These are phyloP conservation scores for Salix koriyanagi DNA, from an alignment of 345 rosid genomes.

Conservation along the genomic window DNA sequence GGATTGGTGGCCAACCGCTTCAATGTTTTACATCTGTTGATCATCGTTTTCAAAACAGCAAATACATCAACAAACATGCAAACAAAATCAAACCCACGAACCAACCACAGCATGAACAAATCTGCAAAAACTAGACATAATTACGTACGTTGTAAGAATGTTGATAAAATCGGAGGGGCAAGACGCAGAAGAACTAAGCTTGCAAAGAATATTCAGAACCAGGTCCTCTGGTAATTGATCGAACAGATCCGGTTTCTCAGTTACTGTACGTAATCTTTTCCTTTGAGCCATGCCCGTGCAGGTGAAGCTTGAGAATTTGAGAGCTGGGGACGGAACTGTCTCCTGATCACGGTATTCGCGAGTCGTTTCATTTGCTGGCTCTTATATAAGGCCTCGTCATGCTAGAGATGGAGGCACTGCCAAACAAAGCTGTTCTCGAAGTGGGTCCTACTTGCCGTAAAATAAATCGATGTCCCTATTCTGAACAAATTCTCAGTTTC, in stretches of 20 bases:
- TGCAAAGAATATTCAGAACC: conserved; percentile 42
- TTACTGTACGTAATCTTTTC: conserved; percentile 21
- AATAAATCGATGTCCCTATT: neutral
- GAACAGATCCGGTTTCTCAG: conserved; percentile 25
- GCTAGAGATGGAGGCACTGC: neutral
- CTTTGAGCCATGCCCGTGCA: conserved; percentile 13
- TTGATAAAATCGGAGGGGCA: conserved; percentile 51
- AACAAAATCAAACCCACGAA: neutral
- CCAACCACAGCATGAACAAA: neutral
- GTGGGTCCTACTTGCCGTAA: neutral
- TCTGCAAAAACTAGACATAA: neutral
- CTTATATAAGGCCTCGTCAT: neutral
- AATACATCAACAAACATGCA: neutral
- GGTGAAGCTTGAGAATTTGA: neutral
- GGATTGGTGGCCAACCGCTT: conserved; percentile 35
- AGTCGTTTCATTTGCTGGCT: neutral
- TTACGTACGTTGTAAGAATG: conserved; percentile 38
- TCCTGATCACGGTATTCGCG: neutral
- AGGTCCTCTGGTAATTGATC: conserved; percentile 61
- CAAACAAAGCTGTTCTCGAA: neutral
- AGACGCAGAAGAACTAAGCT: conserved; percentile 53
- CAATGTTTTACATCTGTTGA: conserved; percentile 48
- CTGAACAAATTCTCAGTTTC: neutral
- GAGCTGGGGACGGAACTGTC: neutral
- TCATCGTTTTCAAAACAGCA: neutral